phyloP scores from a whole-genome alignment of 1,139 yeast genomes.

The Debaryomycetaceae sp. region DNA sequence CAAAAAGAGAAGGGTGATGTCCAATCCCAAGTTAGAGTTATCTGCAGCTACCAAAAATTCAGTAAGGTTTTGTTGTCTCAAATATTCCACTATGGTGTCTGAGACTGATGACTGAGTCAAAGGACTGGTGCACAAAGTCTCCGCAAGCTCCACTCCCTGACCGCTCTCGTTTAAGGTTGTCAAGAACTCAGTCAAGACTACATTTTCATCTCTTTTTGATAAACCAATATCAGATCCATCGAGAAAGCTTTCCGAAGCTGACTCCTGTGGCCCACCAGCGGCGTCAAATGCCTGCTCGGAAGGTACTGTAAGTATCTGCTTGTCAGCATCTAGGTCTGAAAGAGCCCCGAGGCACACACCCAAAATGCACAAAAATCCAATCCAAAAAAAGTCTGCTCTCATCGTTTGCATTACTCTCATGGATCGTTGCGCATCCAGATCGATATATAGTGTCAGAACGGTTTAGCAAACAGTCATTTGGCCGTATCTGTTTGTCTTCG shows the following conservation, averaged over 20 bases:
- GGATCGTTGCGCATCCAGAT: too few species aligned
- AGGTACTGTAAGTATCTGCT: too few species aligned
- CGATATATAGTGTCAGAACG: too few species aligned
- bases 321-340: background rate
- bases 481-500: background rate
- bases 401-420: background rate
- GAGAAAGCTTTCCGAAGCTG: too few species aligned
- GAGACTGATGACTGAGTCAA: constrained; percentile 19
- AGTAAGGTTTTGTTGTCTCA: constrained; percentile 18
- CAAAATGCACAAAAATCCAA: background rate
- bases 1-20: constrained; percentile 22
- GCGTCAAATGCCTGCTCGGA: too few species aligned
- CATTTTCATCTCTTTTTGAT: constrained; percentile 15
- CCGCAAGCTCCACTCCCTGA: constrained; percentile 19
- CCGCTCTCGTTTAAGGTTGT: constrained; percentile 24
- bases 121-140: constrained; percentile 16
- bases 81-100: constrained; percentile 17
- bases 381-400: background rate
- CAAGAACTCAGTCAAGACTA: constrained; percentile 21
- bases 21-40: constrained; percentile 24
- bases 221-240: too few species aligned
- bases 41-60: constrained; percentile 19
- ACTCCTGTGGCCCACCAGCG: too few species aligned
- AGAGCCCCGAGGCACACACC: background rate
- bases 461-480: background rate